Base-by-base conservation (phyloP, 106 monocot species). In the Gastrodia elata region DNA sequence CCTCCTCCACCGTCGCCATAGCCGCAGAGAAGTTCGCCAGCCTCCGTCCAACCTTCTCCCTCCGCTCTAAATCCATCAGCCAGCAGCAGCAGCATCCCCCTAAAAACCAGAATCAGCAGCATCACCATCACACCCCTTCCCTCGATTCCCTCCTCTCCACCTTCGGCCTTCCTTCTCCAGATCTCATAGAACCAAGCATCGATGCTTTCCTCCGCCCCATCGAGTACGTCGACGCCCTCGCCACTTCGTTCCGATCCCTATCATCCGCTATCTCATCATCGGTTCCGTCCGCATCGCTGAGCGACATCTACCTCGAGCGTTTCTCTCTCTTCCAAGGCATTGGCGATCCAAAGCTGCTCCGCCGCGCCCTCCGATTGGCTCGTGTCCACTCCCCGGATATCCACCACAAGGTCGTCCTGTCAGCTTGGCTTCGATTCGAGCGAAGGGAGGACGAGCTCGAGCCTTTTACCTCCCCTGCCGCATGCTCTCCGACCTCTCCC, bases 401-500 rank as follows among this genome's bases (percentile, higher is more conserved):
- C 24, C 96, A 97, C 80, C 84, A 88, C 56, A 90, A 88, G 72
- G 42, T 91, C 48, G 91, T 98, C 18, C 75, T 98, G 26, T 91
- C 97, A 57, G 88, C 97, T 9, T 98, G 93, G 97, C 83, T 98
- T 40, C 81, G 98, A 25, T 89, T 83, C 72, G 98, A 98, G 84
- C 82, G 98, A 68, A 79, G 93, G 11, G 93, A 89, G 65, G 92
- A 97, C 57, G 90, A 93, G 78, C 76, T 88, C 52, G 73, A 80
- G 9, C 77, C 68, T 4, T 64, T 70, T 25, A 64, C 78, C 8
- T 69, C 82, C 5, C 71, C 84, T 25, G 22, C 71, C 16, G 11
- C 78, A 43, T 84, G 89, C 58, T 38, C 79, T 11, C 11, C 70
- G 18, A 73, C 85, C 37, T 79, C 86, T 4, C 98, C 93, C 0